A percentile compares a stretch with the other conserved stretches of the same genome.
These are phyloP conservation scores for Picochlorum sp. DNA, from an alignment of 139 green algal species.

Conservation along the genomic window DNA sequence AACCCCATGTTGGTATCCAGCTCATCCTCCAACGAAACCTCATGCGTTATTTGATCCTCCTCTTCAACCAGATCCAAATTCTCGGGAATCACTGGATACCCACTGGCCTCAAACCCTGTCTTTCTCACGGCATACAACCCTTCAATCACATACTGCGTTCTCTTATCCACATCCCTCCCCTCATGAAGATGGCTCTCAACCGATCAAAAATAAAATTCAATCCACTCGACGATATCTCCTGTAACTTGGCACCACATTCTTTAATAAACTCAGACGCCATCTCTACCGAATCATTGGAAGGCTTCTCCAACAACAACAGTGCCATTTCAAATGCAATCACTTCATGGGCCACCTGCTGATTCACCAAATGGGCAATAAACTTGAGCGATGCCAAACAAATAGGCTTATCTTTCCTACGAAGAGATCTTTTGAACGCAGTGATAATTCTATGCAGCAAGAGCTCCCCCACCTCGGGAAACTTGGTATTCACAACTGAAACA, in stretches of 20 bases:
- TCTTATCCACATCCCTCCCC: slow-evolving; percentile 71
- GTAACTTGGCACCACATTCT: slow-evolving; percentile 31
- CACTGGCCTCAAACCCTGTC: slow-evolving; percentile 64
- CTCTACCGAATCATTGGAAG: slow-evolving; percentile 88
- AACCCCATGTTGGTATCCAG: slow-evolving; percentile 56
- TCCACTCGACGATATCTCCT: slow-evolving; percentile 23
- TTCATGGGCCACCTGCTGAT: slow-evolving; percentile 85
- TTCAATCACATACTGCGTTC: slow-evolving; percentile 91
- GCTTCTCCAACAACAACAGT: slow-evolving; percentile 84
- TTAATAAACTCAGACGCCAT: slow-evolving; percentile 65
- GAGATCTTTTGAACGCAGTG: slow-evolving; percentile 85
- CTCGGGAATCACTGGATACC: slow-evolving; percentile 45
- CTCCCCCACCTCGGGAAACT: slow-evolving; percentile 82
- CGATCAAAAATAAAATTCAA: slow-evolving; percentile 76
- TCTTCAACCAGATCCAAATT: slow-evolving; percentile 91
- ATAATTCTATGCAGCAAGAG: slow-evolving; percentile 62
- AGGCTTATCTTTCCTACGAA: slow-evolving; percentile 93
- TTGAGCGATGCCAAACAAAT: slow-evolving; percentile 68
- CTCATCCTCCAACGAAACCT: slow-evolving; percentile 69
- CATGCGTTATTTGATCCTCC: slow-evolving; percentile 95
- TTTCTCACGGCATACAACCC: slow-evolving; percentile 83
- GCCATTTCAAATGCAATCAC: slow-evolving; percentile 86
- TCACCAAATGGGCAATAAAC: slow-evolving; percentile 92
- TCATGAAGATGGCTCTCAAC: slow-evolving; percentile 82
- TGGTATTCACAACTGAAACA: slow-evolving; percentile 93